Evolutionary conservation across 768 basidiomycete species (phyloP), one percentile per base, ranked within the genome.

Genomic region (Tephrocybe sp.): DNA sequence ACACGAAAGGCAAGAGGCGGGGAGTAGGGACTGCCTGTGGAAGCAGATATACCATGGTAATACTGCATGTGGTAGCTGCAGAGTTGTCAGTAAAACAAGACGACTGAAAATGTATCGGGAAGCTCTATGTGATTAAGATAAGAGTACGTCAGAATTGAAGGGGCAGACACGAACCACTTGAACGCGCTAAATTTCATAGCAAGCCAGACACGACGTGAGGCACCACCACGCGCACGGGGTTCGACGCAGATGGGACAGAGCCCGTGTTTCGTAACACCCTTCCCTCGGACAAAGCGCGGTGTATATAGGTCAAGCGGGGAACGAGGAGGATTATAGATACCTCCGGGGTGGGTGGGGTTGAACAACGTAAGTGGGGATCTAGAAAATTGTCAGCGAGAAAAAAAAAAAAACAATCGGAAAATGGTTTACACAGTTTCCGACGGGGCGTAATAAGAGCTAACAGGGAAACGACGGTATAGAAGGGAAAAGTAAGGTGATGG

Each of bases 171-270:
- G 15, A 51, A 83, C 85, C 72, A 89, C 87, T 90, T 90, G 71
- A 83, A 89, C n/a, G 88, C 88, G 9, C 84, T 86, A 60, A 86
- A 83, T 59, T 90, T 89, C 79, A 82, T 89, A 1, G 82, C 79
- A 24, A 89, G 64, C 89, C 89, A 91, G 16, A 84, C 52, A n/a
- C 75, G 73, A 59, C 78, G 80, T 3, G 78, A 78, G 52, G 77
- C 78, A 0, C 88, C 88, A n/a, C 87, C 86, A 9, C 88, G 77
- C 24, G 66, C 68, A 3, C 59, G 60, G 34, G 71, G 64, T 64
- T 89, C 88, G 31, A 81, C 64, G 58, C 89, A 92, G 38, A 91
- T 77, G 0, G 89, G 89, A 57, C 89, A 92, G 28, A 89, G 60
- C 2, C 88, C 89, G 0, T 83, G 77, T 67, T 91, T 91, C 4